phyloP scores from a whole-genome alignment of 129 eudicot species.

The Centella asiatica region DNA sequence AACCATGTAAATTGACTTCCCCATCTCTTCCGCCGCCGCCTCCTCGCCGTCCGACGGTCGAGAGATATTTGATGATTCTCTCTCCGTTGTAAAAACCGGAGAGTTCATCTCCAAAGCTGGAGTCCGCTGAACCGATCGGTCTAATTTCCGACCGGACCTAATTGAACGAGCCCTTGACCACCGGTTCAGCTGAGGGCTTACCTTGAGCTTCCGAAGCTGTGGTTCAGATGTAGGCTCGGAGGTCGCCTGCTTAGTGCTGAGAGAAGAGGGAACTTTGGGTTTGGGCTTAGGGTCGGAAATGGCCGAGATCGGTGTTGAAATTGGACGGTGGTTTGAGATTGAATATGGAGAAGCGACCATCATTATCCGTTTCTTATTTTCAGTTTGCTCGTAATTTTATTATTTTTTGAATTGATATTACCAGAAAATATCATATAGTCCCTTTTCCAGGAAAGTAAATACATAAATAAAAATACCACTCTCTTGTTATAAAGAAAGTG shows the following conservation, averaged over 20 bases:
- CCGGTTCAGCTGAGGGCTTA: conserved; percentile 70
- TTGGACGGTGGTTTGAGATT: conserved; percentile 25
- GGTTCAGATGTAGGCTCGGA: conserved; percentile 33
- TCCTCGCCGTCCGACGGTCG: conserved; percentile 16
- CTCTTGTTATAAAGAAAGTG: no score
- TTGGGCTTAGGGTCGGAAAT: conserved; percentile 22
- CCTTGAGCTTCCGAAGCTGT: conserved; percentile 31
- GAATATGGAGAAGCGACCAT: conserved; percentile 38
- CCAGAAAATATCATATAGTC: no score
- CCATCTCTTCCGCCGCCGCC: conserved; percentile 19
- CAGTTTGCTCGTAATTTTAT: background rate
- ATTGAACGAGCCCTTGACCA: conserved; percentile 79
- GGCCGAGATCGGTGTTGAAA: conserved; percentile 16
- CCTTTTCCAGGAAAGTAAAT: no score
- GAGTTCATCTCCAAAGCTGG: conserved; percentile 9
- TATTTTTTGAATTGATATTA: background rate
- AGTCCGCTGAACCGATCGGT: conserved; percentile 37
- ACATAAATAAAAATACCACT: no score
- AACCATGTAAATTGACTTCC: conserved; percentile 73
- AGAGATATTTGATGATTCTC: background rate
- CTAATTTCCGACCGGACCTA: conserved; percentile 72
- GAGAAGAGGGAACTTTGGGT: background rate
- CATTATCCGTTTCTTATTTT: background rate
- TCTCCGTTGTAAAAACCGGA: conserved; percentile 8
- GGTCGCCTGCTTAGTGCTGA: conserved; percentile 8